Base-by-base conservation (phyloP, 1,139 yeast genomes). In the Sugiyamaella xylanicola region DNA sequence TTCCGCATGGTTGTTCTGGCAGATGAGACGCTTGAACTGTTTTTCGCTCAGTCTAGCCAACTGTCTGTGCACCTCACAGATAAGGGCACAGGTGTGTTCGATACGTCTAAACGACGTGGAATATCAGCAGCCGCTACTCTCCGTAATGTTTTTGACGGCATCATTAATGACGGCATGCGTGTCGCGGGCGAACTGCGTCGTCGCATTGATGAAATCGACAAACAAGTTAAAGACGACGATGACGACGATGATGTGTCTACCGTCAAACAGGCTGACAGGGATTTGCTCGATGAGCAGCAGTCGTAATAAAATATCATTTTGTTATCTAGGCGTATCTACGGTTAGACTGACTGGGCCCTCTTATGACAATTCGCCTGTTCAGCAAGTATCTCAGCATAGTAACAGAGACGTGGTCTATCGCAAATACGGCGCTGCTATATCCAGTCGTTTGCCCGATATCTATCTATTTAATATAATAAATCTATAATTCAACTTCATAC, bases 1-100 rank as follows among this genome's bases (percentile, higher is more conserved):
- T 93, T 93, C 74, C 78, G 99, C 62, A 93, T 93, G 99, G 95
- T 93, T 1, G 76, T 93, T 2, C 77, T 93, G 15, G 97, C 98
- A 0, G 97, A 92, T 69, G 98, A 91, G 66, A 88, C 97, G 0
- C 86, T 91, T 63, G 98, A 93, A 68, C 75, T 87, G 42, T 82
- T 92, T 61, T 93, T 93, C 71, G 79, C 89, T 37, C 74, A 77
- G 25, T 87, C 92, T 1, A 77, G 86, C 47, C 79, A 86, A 53
- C 71, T 77, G 7, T 82, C 95, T 0, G 79, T 91, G 51, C 90
- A 87, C 64, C 76, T 91, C 41, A 82, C 84, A 41, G 82, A 83
- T 61, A 62, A 60, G 29, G 74, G 73, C 25, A 71, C 74, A 2
- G 72, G 73, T 4, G 62, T 65, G 5, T 66, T 61, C 47, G 63